Evolutionary conservation across 176 grass and related monocot species (phyloP).

Genomic region (Musa itinerans): DNA sequence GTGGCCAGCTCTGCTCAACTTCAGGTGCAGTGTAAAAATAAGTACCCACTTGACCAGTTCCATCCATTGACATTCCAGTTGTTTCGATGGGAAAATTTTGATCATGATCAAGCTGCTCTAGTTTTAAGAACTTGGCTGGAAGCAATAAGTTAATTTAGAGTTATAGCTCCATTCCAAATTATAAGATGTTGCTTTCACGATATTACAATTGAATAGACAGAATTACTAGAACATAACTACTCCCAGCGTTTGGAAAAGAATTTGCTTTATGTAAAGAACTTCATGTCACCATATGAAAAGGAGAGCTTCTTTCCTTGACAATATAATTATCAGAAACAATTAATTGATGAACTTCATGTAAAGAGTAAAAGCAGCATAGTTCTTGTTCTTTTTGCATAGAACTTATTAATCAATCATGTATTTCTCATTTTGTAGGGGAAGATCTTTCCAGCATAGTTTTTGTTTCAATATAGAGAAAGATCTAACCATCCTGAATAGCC

Average conservation of each 20-base stretch:
- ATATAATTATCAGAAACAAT: background rate
- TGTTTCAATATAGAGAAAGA: too few relatives aligned
- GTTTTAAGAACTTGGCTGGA: slow-evolving; percentile 89
- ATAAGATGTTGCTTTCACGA: background rate
- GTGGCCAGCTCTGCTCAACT: slow-evolving; percentile 87
- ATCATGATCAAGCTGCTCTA: slow-evolving; percentile 84
- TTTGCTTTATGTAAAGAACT: too few relatives aligned
- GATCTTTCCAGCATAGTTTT: too few relatives aligned
- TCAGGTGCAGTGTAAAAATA: slow-evolving; percentile 97
- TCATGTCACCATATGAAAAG: too few relatives aligned
- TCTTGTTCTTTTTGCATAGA: too few relatives aligned
- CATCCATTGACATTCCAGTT: slow-evolving; percentile 73
- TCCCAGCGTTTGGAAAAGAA: too few relatives aligned
- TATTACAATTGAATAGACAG: background rate
- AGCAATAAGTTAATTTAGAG: background rate
- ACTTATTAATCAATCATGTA: too few relatives aligned
- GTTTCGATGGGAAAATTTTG: slow-evolving; percentile 72
- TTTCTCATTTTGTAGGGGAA: too few relatives aligned
- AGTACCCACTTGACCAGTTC: slow-evolving; percentile 90
- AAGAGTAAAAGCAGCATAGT: too few relatives aligned
- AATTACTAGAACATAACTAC: too few relatives aligned
- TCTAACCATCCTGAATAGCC: too few relatives aligned
- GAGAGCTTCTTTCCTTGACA: background rate
- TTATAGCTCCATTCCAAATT: background rate
- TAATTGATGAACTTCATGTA: too few relatives aligned